These are phyloP conservation scores for Trametes gibbosa DNA, from an alignment of 768 basidiomycete species.

Conservation along the genomic window DNA sequence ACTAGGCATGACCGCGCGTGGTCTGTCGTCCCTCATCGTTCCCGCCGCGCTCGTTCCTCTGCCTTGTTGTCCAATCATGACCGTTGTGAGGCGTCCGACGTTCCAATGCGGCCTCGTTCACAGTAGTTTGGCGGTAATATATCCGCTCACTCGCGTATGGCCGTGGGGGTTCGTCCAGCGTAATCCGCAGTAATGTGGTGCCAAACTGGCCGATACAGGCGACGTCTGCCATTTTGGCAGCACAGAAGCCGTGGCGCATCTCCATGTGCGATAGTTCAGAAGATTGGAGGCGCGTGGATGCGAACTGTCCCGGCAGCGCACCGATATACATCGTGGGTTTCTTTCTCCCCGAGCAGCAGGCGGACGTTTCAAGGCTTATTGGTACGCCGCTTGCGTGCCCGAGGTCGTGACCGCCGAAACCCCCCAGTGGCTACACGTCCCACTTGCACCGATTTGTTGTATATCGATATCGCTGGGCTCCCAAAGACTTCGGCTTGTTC, in stretches of 20 bases:
- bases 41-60: not conserved
- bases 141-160: too few relatives aligned
- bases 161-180: too few relatives aligned
- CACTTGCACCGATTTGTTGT: not conserved
- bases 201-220: too few relatives aligned
- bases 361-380: not conserved
- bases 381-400: not conserved
- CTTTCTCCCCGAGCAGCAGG: not conserved
- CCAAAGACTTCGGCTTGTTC: not conserved
- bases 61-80: not conserved
- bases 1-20: not conserved
- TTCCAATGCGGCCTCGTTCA: too few relatives aligned
- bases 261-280: not conserved
- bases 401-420: not conserved
- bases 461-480: not conserved
- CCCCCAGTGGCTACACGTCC: not conserved
- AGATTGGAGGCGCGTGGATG: not conserved
- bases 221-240: not conserved
- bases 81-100: too few relatives aligned
- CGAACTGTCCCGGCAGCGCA: not conserved
- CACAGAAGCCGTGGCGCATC: not conserved
- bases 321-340: not conserved
- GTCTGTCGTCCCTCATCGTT: not conserved
- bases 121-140: too few relatives aligned
- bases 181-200: too few relatives aligned